Evolutionary conservation across 257 asterid species (phyloP), one percentile per base, ranked within the genome.

Genomic region (Solanum bukasovii): DNA sequence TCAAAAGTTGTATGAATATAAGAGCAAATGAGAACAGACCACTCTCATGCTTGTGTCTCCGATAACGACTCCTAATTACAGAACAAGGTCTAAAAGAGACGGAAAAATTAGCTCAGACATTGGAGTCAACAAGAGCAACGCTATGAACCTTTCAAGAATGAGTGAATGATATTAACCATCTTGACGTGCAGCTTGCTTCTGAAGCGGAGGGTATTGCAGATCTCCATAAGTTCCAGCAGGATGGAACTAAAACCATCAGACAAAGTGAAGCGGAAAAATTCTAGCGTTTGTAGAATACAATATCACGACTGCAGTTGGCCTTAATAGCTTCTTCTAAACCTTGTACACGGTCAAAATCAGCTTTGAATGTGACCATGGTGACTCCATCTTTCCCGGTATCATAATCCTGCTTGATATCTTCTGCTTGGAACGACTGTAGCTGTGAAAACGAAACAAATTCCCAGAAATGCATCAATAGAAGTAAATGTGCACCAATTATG

Each of bases 351-450:
- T 97, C 98, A 89, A 97, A 94, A 89, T 97, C 98, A 89, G 96
- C 98, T 89, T 96, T 95, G 83, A 97, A 97, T 72, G 93, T 94
- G 72, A 97, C 93, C 97, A 97, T 94, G 29, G 93, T 87, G 34
- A 91, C 93, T 78, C 94, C 94, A 88, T 93, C 98, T 90, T 96
- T 96, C 77, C 98, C 99, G 16, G 98, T 96, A 77, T 96, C 98
- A 87, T 96, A 97, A 90, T 97, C 98, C 92, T 97, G 98, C 91
- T 94, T 94, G 90, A 97, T 96, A 88, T 96, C 98, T 92, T 97
- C 99, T 63, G 88, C 98, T 93, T 95, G 89, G 90, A 91, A 95
- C 9, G 94, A 89, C 87, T 96, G 99, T 72, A 97, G 98, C 99
- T 97, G 98, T 92, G 88, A 75, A 61, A 29, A 29, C 75, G 9